phyloP scores from a whole-genome alignment of 78 protist genomes.

The Dictyostelium brefeldianum region DNA sequence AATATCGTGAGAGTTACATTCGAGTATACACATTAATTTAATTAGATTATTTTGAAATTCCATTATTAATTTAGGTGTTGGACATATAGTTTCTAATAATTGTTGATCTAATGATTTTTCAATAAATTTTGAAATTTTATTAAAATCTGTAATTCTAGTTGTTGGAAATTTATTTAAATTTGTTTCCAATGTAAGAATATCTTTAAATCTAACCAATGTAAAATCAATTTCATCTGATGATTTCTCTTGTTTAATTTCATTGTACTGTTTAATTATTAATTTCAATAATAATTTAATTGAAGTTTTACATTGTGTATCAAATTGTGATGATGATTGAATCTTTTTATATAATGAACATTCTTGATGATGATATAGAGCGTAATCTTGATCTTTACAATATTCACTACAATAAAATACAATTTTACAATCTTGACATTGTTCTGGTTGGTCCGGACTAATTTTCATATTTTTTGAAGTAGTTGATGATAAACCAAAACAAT shows the following conservation, averaged over 20 bases:
- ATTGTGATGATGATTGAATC: conserved; percentile 9
- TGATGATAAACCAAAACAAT: conserved; percentile 15
- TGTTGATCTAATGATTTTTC: not conserved
- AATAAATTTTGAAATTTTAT: not conserved
- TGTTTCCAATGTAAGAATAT: not conserved
- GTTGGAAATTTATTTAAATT: conserved; percentile 28
- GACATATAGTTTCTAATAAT: not conserved
- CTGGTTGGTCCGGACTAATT: not conserved
- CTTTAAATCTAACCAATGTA: not conserved
- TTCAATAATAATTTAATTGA: conserved; percentile 17
- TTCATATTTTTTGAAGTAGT: not conserved
- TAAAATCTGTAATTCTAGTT: conserved; percentile 13
- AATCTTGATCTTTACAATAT: not conserved
- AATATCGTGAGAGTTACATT: conserved; percentile 61
- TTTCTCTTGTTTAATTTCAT: not conserved
- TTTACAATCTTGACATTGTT: not conserved
- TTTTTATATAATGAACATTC: conserved; percentile 4
- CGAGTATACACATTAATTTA: conserved; percentile 51
- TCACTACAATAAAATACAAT: conserved; percentile 12
- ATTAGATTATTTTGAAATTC: conserved; percentile 31
- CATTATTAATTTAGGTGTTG: not conserved
- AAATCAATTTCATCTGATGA: not conserved
- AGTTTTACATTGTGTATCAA: not conserved
- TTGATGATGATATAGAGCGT: not conserved
- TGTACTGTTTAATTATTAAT: not conserved